phyloP scores from a whole-genome alignment of 169 alveolate genomes.

The Plasmodium yoelii region DNA sequence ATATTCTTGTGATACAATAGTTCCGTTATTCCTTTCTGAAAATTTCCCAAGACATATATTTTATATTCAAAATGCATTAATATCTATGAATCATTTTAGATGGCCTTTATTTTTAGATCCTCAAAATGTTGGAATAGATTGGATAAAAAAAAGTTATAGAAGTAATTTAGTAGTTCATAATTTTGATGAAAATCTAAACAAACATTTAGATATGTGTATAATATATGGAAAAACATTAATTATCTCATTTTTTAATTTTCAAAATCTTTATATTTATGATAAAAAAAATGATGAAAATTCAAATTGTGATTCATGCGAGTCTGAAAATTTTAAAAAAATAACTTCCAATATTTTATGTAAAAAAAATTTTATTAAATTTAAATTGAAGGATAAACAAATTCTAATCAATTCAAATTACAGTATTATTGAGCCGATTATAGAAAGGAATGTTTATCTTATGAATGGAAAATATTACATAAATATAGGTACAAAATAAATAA shows the following conservation, averaged over 20 bases:
- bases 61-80: constrained; percentile 71
- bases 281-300: constrained; percentile 33
- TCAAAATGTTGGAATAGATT: constrained; percentile 58
- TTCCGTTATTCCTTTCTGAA: constrained; percentile 59
- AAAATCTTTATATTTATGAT: constrained; percentile 68
- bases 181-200: constrained; percentile 68
- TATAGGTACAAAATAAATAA: constrained; percentile 28
- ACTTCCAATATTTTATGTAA: neutral
- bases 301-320: constrained; percentile 12
- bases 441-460: constrained; percentile 30
- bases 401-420: constrained; percentile 38
- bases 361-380: constrained; percentile 37
- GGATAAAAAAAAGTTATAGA: constrained; percentile 72
- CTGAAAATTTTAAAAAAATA: constrained; percentile 35
- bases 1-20: constrained; percentile 61
- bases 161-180: constrained; percentile 62
- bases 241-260: constrained; percentile 61
- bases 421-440: constrained; percentile 52
- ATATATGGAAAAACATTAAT: constrained; percentile 72
- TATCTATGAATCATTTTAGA: constrained; percentile 70
- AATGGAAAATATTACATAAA: constrained; percentile 74
- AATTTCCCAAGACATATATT: constrained; percentile 72
- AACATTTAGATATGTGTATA: constrained; percentile 75
- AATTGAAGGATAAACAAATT: constrained; percentile 15
- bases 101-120: constrained; percentile 61